Evolutionary conservation across 73 alveolate species (phyloP), one percentile per base, ranked within the genome.

Genomic region (Paramecium biaurelia): DNA sequence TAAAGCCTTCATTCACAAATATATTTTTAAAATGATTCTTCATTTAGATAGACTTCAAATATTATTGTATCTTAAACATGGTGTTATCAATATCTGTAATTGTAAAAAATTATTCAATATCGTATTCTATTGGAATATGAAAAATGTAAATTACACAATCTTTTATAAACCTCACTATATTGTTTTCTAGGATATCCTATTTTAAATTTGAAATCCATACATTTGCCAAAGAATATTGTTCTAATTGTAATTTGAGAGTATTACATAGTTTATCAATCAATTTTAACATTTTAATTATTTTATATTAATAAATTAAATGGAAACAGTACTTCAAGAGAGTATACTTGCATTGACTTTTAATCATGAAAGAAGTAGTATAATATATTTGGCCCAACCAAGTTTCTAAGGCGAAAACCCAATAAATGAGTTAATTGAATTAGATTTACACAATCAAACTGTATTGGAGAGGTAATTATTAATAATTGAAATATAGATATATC

Each of bases 361-460:
- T 79, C 74, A 20, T 42, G 76, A 79, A 53, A 21, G 90, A 47
- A 79, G 76, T 79, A 23, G 57, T 9, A 47, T 79, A n/a, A 79
- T 41, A 9, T 79, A 79, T 21, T 41, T 79, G 30, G 43, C 76
- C 1, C 12, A 79, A 79, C 57, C 76, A 12, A 26, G 30, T 23
- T 43, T 23, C 7, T 34, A 41, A 47, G 76, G 57, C 1, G 74
- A 79, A n/a, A 76, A 43, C 18, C 90, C 90, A 20, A 23, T 47
- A 21, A 42, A 79, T 42, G 90, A 79, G 7, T 41, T n/a, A n/a
- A 79, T 79, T 47, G 76, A 43, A 47, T 47, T 79, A 30, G 90
- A 79, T 79, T 45, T 43, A 12, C 90, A 79, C 14, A 79, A 79
- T 79, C 21, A 79, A 24, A 79, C 76, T 0, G 90, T 79, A 7